phyloP scores from a whole-genome alignment of 1,139 yeast genomes.

The Yamadazyma trypodendri region DNA sequence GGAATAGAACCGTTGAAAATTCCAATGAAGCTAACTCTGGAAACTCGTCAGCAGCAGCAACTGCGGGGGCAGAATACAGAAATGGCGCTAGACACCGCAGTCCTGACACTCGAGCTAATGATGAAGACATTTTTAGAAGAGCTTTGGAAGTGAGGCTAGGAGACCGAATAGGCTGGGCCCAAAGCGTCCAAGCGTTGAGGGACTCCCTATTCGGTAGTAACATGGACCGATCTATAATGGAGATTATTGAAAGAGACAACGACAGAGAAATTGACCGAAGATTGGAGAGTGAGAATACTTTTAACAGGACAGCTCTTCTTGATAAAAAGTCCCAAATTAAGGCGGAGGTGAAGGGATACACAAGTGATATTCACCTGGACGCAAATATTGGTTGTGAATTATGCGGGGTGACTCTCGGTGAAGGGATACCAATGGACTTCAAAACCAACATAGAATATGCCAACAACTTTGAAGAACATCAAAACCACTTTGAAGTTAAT shows the following conservation, averaged over 20 bases:
- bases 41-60: too few species aligned
- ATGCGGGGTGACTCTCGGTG: slow-evolving; percentile 70
- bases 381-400: slow-evolving; percentile 55
- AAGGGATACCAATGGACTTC: slow-evolving; percentile 62
- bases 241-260: slow-evolving; percentile 42
- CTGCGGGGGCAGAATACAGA: too few species aligned
- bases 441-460: slow-evolving; percentile 31
- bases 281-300: slow-evolving; percentile 30
- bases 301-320: slow-evolving; percentile 27
- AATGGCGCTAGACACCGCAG: too few species aligned
- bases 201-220: background rate
- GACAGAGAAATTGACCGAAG: slow-evolving; percentile 36
- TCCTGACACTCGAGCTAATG: too few species aligned
- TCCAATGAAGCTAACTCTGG: too few species aligned
- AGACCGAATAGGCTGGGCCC: background rate
- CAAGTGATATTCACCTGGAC: slow-evolving; percentile 35
- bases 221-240: slow-evolving; percentile 35
- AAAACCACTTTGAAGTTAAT: slow-evolving; percentile 31
- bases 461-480: slow-evolving; percentile 25
- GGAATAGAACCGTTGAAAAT: too few species aligned
- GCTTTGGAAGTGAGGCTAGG: background rate
- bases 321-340: slow-evolving; percentile 29
- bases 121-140: background rate
- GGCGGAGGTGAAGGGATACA: slow-evolving; percentile 28
- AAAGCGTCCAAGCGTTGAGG: background rate